These are phyloP conservation scores for Thermomucor indicae-seudaticae DNA, from an alignment of 371 early-diverging fungal genomes.

Conservation along the genomic window DNA sequence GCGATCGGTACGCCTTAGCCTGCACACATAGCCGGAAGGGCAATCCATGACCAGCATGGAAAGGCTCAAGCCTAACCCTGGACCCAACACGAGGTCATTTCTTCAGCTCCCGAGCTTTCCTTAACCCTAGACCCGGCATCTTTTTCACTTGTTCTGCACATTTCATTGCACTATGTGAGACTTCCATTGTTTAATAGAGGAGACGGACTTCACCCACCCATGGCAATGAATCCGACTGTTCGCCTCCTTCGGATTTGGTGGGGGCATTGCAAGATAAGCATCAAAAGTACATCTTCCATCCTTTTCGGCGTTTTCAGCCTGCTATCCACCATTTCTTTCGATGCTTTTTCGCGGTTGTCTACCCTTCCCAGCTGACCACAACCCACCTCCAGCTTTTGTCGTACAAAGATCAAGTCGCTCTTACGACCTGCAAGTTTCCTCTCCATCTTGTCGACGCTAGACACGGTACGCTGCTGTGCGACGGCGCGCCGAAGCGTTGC, in stretches of 20 bases:
- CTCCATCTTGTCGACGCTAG: background rate
- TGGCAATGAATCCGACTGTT: background rate
- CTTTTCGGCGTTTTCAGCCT: background rate
- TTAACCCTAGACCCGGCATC: no score
- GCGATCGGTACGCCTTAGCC: background rate
- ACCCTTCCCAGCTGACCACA: background rate
- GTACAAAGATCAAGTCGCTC: background rate
- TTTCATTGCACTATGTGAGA: background rate
- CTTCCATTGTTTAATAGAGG: background rate
- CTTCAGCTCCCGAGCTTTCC: no score
- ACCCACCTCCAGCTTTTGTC: background rate
- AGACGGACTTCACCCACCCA: background rate
- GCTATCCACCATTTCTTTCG: slow-evolving; percentile 2
- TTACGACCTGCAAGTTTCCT: background rate
- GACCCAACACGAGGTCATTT: no score
- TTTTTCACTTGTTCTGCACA: no score
- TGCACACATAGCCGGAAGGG: slow-evolving; percentile 2
- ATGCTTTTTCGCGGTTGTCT: background rate
- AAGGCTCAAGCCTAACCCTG: background rate
- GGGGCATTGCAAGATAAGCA: background rate
- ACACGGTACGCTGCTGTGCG: background rate
- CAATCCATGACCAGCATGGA: slow-evolving; percentile 3
- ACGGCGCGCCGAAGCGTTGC: background rate
- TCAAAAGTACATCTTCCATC: slow-evolving; percentile 1
- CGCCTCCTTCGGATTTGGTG: background rate